Evolutionary conservation across 2,329 filamentous ascomycete species (phyloP).

Genomic region (Nannizzia gypsea): DNA sequence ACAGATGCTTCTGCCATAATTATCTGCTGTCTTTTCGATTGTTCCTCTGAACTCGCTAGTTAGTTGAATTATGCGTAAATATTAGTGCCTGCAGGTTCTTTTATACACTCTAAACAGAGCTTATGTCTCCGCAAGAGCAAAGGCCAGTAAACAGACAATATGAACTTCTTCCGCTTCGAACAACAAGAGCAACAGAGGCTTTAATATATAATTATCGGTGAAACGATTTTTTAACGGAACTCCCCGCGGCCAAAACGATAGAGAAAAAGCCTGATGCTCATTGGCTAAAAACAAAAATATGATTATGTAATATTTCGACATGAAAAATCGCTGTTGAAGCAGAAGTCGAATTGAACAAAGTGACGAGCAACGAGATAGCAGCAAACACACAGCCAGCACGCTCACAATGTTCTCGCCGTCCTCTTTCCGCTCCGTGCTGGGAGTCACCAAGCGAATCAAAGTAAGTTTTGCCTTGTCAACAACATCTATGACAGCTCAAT

Average conservation of each 20-base stretch:
- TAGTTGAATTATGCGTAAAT: not conserved
- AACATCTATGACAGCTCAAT: not conserved
- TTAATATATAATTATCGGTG: not conserved
- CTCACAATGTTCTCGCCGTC: conserved; percentile 13
- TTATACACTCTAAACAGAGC: not conserved
- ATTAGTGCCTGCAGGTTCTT: not conserved
- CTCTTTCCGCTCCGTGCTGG: conserved; percentile 10
- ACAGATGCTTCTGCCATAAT: conserved; percentile 11
- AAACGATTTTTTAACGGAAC: not conserved
- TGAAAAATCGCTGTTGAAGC: not conserved
- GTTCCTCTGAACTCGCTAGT: not conserved
- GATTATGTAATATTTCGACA: conserved; percentile 3
- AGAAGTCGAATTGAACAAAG: not conserved
- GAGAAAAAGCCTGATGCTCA: not conserved
- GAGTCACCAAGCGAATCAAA: conserved; percentile 12
- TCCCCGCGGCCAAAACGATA: not conserved
- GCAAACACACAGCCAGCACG: not conserved
- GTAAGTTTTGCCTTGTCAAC: not conserved
- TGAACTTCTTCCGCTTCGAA: not conserved
- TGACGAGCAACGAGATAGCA: not conserved
- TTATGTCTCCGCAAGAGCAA: not conserved
- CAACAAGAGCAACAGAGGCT: not conserved
- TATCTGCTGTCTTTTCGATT: not conserved
- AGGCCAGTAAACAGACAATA: not conserved
- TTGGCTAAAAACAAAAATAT: not conserved